A percentile compares a stretch with the other conserved stretches of the same genome.
These are phyloP conservation scores for Cercophora sp. DNA, from an alignment of 495 filamentous ascomycete species.

Conservation along the genomic window DNA sequence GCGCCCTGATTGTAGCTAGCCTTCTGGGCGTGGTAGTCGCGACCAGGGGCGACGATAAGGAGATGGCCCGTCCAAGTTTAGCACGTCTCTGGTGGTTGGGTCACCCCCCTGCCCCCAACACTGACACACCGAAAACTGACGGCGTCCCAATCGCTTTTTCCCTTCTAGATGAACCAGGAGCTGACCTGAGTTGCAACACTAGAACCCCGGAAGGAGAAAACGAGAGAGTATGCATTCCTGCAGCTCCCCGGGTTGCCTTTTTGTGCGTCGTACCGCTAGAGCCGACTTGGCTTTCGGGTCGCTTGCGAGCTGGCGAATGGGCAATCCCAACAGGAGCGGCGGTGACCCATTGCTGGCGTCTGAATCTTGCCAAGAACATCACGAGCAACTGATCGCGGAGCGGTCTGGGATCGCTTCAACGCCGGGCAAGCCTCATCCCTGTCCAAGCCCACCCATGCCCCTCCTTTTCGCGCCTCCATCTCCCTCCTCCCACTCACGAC, in stretches of 20 bases:
- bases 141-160: too few relatives aligned
- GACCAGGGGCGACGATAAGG: conserved; percentile 2
- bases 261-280: neutral
- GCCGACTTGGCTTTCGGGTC: conserved; percentile 4
- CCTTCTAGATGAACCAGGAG: too few relatives aligned
- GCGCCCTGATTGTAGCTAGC: neutral
- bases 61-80: neutral
- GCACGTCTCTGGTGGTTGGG: neutral
- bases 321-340: neutral
- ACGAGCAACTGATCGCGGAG: neutral
- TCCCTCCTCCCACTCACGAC: neutral
- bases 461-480: neutral
- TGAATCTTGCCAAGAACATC: too few relatives aligned
- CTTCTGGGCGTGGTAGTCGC: neutral
- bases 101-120: neutral
- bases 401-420: conserved; percentile 6
- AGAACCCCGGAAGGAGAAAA: too few relatives aligned
- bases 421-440: neutral
- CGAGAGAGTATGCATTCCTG: too few relatives aligned
- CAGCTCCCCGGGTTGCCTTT: conserved; percentile 11
- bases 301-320: conserved; percentile 2
- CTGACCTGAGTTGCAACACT: too few relatives aligned
- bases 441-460: neutral
- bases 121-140: neutral
- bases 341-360: neutral